Evolutionary conservation across 2,329 filamentous ascomycete species (phyloP), one percentile per base, ranked within the genome.

Genomic region (Penicillium sp.): DNA sequence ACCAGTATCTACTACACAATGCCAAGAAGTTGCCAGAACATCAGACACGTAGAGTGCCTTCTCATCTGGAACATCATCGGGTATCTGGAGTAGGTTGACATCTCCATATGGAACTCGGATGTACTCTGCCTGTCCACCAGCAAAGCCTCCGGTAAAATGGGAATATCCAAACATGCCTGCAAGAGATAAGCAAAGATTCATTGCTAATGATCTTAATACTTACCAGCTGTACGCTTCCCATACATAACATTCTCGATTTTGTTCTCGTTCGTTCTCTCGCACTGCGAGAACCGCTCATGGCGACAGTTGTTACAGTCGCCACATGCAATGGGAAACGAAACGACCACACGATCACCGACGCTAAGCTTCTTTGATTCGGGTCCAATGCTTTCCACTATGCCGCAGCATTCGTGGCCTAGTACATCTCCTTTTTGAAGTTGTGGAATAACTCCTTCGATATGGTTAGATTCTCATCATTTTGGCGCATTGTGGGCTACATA

Each of bases 91-190:
- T 23, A 96, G 79, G 69, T 96, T 96, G 58, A 91, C 87, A 65
- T 95, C 89, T 27, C 86, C 92, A 29, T 87, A 84, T 0, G 92
- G 91, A 8, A 96, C 91, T 8, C 92, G 85, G 0, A 93, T 88
- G 67, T 92, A 96, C 76, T 96, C 92, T 4, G 91, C 89, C 74
- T 96, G 92, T 0, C 92, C 92, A 49, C 92, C 91, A 1, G 91
- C 91, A 69, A 93, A 96, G 0, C 92, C 92, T 7, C 91, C 92
- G 0, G 90, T 92, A 69, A 96, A 91, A 55, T 79, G 88, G 3
- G 85, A 87, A 68, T 90, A 90, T 1, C 88, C 88, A 67, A 90
- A 89, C 62, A 90, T 87, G 19, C 86, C 73, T 29, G 26, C 25
- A n/a, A 26, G 35, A 25, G 31, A 46, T 31, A 16, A 27, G 27